Conservation (phyloP, 306 rosid genomes). For the Glycyrrhiza uralensis region DNA sequence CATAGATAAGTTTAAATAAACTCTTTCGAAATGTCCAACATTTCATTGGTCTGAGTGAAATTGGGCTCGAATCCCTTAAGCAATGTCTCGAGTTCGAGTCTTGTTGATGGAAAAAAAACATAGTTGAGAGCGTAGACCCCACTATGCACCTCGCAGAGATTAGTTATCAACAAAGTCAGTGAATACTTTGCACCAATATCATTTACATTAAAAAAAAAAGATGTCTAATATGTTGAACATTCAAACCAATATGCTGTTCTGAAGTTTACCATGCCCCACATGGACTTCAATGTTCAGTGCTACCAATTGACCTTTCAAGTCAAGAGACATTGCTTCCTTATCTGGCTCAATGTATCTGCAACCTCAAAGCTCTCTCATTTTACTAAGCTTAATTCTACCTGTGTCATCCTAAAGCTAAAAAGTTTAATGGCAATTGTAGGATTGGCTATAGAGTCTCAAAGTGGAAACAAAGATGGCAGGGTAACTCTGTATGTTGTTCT, state of each 20-base stretch:
- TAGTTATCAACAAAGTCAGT: no score
- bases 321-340: not conserved
- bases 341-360: not conserved
- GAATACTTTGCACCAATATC: no score
- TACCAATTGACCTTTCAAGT: not conserved
- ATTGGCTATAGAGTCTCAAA: conserved; percentile 21
- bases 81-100: no score
- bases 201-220: no score
- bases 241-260: not conserved
- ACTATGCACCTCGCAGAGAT: no score
- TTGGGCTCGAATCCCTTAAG: no score
- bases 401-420: not conserved
- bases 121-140: no score
- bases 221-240: conserved; percentile 2
- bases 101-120: no score
- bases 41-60: no score
- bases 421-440: conserved; percentile 33
- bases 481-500: conserved; percentile 32
- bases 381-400: not conserved
- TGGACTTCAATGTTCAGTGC: not conserved
- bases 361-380: not conserved
- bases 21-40: no score
- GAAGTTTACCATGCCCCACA: not conserved
- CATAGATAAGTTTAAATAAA: not conserved
- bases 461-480: conserved; percentile 23